phyloP scores from a whole-genome alignment of 352 stramenopile genomes.

The Phytophthora cactorum region DNA sequence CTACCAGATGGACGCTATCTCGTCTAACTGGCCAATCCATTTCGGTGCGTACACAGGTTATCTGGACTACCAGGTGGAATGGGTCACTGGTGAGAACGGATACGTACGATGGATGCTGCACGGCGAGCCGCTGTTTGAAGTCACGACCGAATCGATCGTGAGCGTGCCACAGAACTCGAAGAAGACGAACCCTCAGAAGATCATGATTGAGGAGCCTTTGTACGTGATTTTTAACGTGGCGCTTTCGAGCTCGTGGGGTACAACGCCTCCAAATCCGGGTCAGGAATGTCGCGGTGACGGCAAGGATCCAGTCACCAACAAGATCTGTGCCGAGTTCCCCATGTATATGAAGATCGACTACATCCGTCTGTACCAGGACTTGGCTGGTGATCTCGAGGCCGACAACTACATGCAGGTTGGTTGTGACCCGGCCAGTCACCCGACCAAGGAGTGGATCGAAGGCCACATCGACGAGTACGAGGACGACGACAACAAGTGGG shows the following conservation, averaged over 20 bases:
- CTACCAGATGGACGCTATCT: conserved; percentile 85
- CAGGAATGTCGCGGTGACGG: conserved; percentile 62
- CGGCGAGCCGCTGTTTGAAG: conserved; percentile 58
- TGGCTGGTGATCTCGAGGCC: too few relatives aligned
- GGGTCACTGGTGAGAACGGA: conserved; percentile 68
- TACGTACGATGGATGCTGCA: conserved; percentile 76
- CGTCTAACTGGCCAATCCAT: conserved; percentile 73
- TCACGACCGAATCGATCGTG: conserved; percentile 50
- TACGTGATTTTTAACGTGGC: conserved; percentile 95
- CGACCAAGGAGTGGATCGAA: too few relatives aligned
- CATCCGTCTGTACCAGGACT: too few relatives aligned
- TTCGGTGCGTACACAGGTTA: conserved; percentile 49
- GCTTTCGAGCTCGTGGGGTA: conserved; percentile 91
- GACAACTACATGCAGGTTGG: too few relatives aligned
- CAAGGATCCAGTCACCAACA: too few relatives aligned
- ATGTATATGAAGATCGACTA: too few relatives aligned
- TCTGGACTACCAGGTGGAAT: conserved; percentile 69
- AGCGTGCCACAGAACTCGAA: conserved; percentile 42
- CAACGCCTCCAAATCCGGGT: conserved; percentile 56
- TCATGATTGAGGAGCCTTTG: conserved; percentile 90
- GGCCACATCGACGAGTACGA: too few relatives aligned
- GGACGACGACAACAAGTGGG: conserved; percentile 50
- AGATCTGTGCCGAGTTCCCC: too few relatives aligned
- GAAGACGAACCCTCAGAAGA: conserved; percentile 61
- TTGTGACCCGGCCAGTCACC: too few relatives aligned